Base-by-base conservation (phyloP, 2,329 filamentous ascomycete genomes). In the Helminthosporium solani region DNA sequence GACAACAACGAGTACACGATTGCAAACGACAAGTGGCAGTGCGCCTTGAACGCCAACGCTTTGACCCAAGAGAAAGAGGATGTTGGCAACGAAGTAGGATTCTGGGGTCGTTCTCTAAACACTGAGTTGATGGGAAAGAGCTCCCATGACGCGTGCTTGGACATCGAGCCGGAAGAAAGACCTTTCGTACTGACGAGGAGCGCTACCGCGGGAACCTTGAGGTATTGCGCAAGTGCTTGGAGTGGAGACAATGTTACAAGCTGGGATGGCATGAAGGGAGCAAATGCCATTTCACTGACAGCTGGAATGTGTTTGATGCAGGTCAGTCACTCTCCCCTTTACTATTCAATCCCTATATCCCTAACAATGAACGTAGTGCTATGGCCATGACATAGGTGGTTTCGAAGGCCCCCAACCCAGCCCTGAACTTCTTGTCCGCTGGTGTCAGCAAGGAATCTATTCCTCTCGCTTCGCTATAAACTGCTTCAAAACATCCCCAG, bases 1-100 rank as follows among this genome's bases (percentile, higher is more conserved):
- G 86, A 89, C 63, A 89, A 89, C 67, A 89, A 88, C 54, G 86
- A 89, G 64, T 89, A 88, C 63, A 83, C 81, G 0, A 75, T 87
- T 2, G 78, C 82, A 0, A 75, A 81, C 49, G 86, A 89, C 48
- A 73, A 78, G 19, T 88, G 85, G 85, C 70, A 81, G 45, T 79
- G 83, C 41, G 78, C 80, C 0, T 71, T 87, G 0, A 75, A 82
- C 33, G 70, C 73, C 30, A 42, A 52, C 4, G 52, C 58, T 12
- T 43, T 68, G 1, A 43, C 38, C 1, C 52, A 61, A 42, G 60
- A 66, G 2, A 70, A 72, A 0, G 61, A 68, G 14, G 47, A 57
- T 1, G 58, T 54, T 23, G 68, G 74, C 1, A 78, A 78, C 0
- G 70, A 79, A 7, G 71, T 88, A 16, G 86, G 85, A 0, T 70